Evolutionary conservation across 179 eudicot genomes (phyloP).

Genomic region (Camellia oleifera): DNA sequence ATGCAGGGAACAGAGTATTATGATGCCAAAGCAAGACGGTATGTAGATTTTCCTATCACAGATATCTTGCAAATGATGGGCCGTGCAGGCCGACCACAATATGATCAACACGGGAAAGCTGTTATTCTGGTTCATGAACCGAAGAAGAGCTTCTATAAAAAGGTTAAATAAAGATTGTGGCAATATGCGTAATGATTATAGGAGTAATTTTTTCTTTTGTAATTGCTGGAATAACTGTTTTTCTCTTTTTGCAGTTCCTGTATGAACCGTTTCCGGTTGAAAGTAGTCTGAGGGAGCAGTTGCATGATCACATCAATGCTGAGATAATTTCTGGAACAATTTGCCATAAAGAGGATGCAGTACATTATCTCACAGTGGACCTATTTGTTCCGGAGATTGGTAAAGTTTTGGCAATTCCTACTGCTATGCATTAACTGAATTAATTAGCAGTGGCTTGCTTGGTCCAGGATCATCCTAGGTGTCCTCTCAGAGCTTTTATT

Average conservation of each 20-base stretch:
- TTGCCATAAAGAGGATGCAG: slow-evolving; percentile 87
- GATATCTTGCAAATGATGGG: slow-evolving; percentile 99
- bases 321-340: slow-evolving; percentile 97
- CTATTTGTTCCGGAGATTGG: slow-evolving; percentile 88
- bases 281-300: slow-evolving; percentile 92
- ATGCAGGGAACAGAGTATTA: slow-evolving; percentile 92
- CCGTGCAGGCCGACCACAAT: slow-evolving; percentile 98
- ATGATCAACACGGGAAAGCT: slow-evolving; percentile 98
- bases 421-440: neutral
- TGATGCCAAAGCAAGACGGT: slow-evolving; percentile 86
- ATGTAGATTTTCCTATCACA: slow-evolving; percentile 97
- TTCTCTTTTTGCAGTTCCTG: slow-evolving; percentile 63
- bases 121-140: slow-evolving; percentile 99
- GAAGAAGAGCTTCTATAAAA: slow-evolving; percentile 95
- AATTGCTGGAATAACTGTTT: slow-evolving; percentile 10
- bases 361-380: slow-evolving; percentile 99
- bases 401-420: slow-evolving; percentile 23
- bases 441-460: neutral
- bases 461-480: neutral
- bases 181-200: neutral
- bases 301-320: slow-evolving; percentile 95
- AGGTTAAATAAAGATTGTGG: slow-evolving; percentile 42
- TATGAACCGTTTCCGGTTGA: slow-evolving; percentile 99
- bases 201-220: neutral
- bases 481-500: no score